phyloP scores from a whole-genome alignment of 2,329 filamentous ascomycete genomes.

The Nigrospora sphaerica region DNA sequence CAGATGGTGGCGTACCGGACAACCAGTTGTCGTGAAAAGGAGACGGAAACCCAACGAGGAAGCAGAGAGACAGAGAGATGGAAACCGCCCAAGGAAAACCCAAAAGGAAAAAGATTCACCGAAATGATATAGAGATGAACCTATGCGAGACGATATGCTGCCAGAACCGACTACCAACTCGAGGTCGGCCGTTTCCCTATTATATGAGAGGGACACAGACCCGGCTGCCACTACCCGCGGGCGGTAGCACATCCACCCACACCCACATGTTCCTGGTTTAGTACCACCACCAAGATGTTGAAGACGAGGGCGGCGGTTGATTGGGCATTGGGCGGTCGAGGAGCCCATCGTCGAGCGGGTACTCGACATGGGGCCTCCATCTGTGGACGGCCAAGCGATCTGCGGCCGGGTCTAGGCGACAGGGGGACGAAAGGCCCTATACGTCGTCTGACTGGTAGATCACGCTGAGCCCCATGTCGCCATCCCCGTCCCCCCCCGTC shows the following conservation, averaged over 20 bases:
- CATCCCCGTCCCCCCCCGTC: too few relatives aligned
- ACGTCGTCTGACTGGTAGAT: constrained; percentile 11
- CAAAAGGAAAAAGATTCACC: background rate
- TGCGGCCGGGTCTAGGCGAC: constrained; percentile 18
- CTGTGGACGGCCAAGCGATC: constrained; percentile 22
- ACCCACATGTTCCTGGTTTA: background rate
- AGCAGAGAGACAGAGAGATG: background rate
- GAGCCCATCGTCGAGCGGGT: too few relatives aligned
- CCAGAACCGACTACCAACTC: background rate
- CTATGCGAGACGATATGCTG: background rate
- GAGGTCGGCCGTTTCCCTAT: background rate
- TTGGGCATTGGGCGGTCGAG: too few relatives aligned
- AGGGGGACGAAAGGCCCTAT: constrained; percentile 7
- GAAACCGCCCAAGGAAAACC: background rate
- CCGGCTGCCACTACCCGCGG: background rate
- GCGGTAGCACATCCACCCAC: background rate
- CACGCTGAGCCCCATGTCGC: background rate
- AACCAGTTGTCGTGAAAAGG: background rate
- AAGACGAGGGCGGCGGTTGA: too few relatives aligned
- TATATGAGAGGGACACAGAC: background rate
- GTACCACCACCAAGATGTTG: too few relatives aligned
- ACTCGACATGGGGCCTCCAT: too few relatives aligned
- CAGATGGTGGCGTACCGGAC: background rate
- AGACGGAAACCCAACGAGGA: background rate
- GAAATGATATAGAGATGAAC: background rate